phyloP scores from a whole-genome alignment of 768 basidiomycete species.

The Lepiota brunneoincarnata region DNA sequence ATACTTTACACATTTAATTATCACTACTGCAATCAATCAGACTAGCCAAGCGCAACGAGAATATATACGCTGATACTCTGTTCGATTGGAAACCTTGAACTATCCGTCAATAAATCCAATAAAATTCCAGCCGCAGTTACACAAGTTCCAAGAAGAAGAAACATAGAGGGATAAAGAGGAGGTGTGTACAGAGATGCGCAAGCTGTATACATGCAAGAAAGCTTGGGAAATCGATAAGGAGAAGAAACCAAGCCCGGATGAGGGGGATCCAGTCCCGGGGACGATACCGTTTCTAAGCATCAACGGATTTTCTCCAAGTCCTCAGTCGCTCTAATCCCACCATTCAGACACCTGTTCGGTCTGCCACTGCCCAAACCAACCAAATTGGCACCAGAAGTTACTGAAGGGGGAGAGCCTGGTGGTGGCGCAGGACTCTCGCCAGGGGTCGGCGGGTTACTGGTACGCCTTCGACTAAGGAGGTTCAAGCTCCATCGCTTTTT shows the following conservation, averaged over 20 bases:
- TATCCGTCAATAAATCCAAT: too few relatives aligned
- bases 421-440: conserved; percentile 4
- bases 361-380: conserved; percentile 10
- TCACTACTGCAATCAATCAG: too few relatives aligned
- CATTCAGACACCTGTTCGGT: conserved; percentile 3
- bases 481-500: conserved; percentile 12
- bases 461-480: background rate
- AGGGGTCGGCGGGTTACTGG: conserved; percentile 8
- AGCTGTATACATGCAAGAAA: background rate
- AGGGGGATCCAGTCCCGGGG: background rate
- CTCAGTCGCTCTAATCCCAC: background rate
- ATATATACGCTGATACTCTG: too few relatives aligned
- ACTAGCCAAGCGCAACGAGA: too few relatives aligned
- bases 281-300: background rate
- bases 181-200: too few relatives aligned
- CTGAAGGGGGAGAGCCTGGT: conserved; percentile 1
- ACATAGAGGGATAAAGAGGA: too few relatives aligned
- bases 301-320: background rate
- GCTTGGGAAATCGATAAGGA: background rate
- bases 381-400: background rate
- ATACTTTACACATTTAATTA: too few relatives aligned
- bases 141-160: too few relatives aligned
- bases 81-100: too few relatives aligned
- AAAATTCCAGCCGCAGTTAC: too few relatives aligned
- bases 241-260: background rate